These are phyloP conservation scores for Leptoxyphium fumago DNA, from an alignment of 2,329 filamentous ascomycete species.

Conservation along the genomic window DNA sequence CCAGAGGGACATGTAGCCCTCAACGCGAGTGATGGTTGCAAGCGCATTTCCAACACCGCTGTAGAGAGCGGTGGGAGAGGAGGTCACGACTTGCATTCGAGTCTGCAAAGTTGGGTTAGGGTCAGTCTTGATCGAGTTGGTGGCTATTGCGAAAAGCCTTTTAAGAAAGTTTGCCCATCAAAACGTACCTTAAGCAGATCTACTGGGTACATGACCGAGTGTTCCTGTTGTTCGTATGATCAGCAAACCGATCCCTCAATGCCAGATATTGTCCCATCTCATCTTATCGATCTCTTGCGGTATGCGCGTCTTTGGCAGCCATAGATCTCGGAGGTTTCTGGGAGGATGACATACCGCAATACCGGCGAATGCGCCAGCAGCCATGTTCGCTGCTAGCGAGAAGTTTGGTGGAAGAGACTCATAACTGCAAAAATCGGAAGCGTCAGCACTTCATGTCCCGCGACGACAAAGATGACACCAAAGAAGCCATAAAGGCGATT, in stretches of 20 bases:
- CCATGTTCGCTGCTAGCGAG: constrained; percentile 86
- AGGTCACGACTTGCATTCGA: constrained; percentile 91
- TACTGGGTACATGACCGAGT: constrained; percentile 98
- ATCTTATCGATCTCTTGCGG: no score
- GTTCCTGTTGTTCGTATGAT: constrained; percentile 47
- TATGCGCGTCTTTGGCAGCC: no score
- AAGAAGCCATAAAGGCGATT: background rate
- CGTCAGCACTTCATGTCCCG: background rate
- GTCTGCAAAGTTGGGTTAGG: constrained; percentile 45
- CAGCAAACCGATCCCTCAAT: no score
- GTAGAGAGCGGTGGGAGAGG: constrained; percentile 66
- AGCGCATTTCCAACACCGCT: constrained; percentile 84
- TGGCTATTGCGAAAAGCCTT: constrained; percentile 8
- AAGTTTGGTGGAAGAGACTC: constrained; percentile 90
- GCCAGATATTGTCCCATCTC: no score
- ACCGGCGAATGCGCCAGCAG: constrained; percentile 88
- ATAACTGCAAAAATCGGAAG: constrained; percentile 42
- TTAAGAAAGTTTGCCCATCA: background rate
- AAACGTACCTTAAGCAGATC: constrained; percentile 81
- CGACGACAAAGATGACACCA: background rate
- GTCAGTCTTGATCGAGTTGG: background rate
- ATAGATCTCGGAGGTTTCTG: no score
- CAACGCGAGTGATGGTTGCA: constrained; percentile 76
- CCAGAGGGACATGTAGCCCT: constrained; percentile 87
- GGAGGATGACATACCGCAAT: constrained; percentile 57